A percentile compares a stretch with the other conserved stretches of the same genome.
Evolutionary conservation across 805 yeast species (phyloP).

Genomic region (Metschnikowia lochheadii): DNA sequence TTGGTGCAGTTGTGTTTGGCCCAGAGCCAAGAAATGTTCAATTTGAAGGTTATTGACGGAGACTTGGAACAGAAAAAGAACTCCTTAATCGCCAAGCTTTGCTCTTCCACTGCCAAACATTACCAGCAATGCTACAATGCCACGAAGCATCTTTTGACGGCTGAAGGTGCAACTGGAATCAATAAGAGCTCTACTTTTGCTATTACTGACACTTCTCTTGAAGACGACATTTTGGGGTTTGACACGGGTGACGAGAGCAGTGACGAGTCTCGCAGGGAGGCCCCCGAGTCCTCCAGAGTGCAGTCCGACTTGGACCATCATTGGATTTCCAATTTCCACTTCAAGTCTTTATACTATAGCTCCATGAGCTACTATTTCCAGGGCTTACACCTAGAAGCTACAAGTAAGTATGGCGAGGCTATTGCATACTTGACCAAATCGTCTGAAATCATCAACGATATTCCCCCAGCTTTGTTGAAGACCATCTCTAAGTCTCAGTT

Average conservation of each 20-base stretch:
- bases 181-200: conserved; percentile 16
- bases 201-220: conserved; percentile 25
- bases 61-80: conserved; percentile 52
- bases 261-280: conserved; percentile 9
- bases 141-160: conserved; percentile 24
- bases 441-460: conserved; percentile 34
- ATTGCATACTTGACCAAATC: conserved; percentile 62
- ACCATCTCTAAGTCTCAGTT: conserved; percentile 20
- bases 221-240: conserved; percentile 16
- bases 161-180: conserved; percentile 13
- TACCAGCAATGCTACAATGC: conserved; percentile 51
- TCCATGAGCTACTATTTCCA: conserved; percentile 61
- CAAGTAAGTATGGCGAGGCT: conserved; percentile 68
- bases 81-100: conserved; percentile 69
- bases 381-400: conserved; percentile 49
- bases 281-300: conserved; percentile 16
- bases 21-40: conserved; percentile 85
- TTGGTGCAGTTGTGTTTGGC: conserved; percentile 67
- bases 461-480: conserved; percentile 14
- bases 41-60: conserved; percentile 53
- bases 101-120: conserved; percentile 54
- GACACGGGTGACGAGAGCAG: conserved; percentile 10
- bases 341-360: conserved; percentile 53
- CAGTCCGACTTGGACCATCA: conserved; percentile 30
- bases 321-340: conserved; percentile 51